These are phyloP conservation scores for Saccharomycopsis hybrid DNA, from an alignment of 1,139 yeast genomes.

Conservation along the genomic window DNA sequence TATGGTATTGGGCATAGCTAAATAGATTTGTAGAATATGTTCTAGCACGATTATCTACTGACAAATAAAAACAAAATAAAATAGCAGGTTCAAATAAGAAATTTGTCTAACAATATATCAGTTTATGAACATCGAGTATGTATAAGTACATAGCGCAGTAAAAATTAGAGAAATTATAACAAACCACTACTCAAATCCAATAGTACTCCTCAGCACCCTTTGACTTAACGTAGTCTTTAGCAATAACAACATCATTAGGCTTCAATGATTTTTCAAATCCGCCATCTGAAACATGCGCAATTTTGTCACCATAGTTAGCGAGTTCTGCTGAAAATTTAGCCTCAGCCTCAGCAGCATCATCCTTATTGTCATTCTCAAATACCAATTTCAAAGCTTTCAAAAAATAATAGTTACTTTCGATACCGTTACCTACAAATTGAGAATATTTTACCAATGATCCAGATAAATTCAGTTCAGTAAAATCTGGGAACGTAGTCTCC, in stretches of 20 bases:
- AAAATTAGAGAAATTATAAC: not conserved
- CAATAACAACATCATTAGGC: conserved; percentile 8
- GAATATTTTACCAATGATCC: not conserved
- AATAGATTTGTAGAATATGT: not conserved
- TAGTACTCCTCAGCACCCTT: conserved; percentile 5
- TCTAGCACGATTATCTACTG: not conserved
- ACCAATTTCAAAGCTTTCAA: conserved; percentile 9
- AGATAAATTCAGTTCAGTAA: conserved; percentile 1
- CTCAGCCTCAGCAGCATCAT: not conserved
- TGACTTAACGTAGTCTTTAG: conserved; percentile 2
- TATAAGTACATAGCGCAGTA: not conserved
- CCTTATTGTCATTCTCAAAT: not conserved
- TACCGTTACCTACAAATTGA: not conserved
- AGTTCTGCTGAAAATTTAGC: not conserved
- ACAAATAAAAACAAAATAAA: not conserved
- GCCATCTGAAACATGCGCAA: not conserved
- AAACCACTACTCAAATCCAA: conserved; percentile 4
- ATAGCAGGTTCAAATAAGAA: not conserved
- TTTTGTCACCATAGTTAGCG: not conserved
- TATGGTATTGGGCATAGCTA: not conserved
- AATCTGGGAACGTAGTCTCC: conserved; percentile 3
- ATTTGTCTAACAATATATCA: not conserved
- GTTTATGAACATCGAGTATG: not conserved
- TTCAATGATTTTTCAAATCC: conserved; percentile 1
- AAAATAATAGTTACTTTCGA: conserved; percentile 7